These are phyloP conservation scores for Lepidopterella palustris DNA, from an alignment of 495 filamentous ascomycete genomes.

Conservation along the genomic window DNA sequence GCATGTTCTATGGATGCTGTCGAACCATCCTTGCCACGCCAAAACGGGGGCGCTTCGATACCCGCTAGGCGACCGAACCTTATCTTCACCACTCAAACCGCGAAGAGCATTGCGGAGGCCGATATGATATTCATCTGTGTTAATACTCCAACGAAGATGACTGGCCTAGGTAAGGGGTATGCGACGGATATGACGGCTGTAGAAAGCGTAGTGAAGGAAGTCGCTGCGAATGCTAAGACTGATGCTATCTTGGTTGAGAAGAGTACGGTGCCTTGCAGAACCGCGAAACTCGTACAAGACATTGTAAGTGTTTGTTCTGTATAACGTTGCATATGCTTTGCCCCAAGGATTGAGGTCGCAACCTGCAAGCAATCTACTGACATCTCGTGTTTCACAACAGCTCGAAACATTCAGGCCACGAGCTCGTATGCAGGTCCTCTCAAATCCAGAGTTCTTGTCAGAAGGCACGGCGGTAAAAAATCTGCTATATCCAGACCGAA, in stretches of 20 bases:
- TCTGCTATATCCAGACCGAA: constrained; percentile 62
- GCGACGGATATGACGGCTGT: constrained; percentile 68
- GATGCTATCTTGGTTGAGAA: constrained; percentile 80
- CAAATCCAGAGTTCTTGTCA: constrained; percentile 79
- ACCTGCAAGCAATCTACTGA: too few species aligned
- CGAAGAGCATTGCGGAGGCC: constrained; percentile 54
- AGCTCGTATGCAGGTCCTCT: constrained; percentile 65
- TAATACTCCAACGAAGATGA: constrained; percentile 72
- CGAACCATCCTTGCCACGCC: not conserved
- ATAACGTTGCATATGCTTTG: too few species aligned
- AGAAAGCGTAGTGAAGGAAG: constrained; percentile 60
- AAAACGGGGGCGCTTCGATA: constrained; percentile 5
- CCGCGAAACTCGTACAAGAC: constrained; percentile 48
- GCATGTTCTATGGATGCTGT: constrained; percentile 17
- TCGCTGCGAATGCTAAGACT: constrained; percentile 57
- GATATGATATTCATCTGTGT: constrained; percentile 75
- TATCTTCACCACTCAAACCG: constrained; percentile 64
- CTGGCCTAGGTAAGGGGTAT: constrained; percentile 61
- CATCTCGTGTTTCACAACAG: not conserved
- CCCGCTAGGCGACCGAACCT: constrained; percentile 52
- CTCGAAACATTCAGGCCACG: constrained; percentile 37
- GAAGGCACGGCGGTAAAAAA: constrained; percentile 74
- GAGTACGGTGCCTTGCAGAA: constrained; percentile 74
- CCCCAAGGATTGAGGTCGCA: too few species aligned
- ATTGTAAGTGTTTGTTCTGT: constrained; percentile 63